These are phyloP conservation scores for Rhodotorula sp. DNA, from an alignment of 1,284 basidiomycete species.

Conservation along the genomic window DNA sequence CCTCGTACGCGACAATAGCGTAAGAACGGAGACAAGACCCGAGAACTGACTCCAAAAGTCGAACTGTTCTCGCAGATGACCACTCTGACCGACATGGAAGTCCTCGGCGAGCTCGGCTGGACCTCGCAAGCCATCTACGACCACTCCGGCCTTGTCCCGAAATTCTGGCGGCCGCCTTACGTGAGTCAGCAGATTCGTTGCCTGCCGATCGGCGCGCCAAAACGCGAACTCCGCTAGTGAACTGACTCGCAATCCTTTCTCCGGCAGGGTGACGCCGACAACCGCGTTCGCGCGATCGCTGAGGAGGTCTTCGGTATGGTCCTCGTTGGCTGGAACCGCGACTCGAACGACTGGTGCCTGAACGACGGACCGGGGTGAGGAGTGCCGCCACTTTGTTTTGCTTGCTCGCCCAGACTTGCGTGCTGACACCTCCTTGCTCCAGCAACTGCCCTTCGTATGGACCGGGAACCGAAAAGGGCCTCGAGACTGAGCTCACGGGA, in stretches of 20 bases:
- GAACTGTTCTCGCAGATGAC: constrained; percentile 58
- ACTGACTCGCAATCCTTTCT: background rate
- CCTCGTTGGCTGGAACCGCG: constrained; percentile 4
- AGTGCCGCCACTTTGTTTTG: background rate
- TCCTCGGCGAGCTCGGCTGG: constrained; percentile 78
- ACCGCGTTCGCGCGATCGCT: constrained; percentile 43
- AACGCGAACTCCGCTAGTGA: too few species aligned
- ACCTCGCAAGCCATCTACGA: constrained; percentile 77
- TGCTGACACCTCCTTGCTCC: background rate
- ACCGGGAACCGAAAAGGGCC: constrained; percentile 10
- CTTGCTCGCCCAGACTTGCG: too few species aligned
- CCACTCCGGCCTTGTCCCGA: constrained; percentile 29
- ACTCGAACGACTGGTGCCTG: constrained; percentile 59
- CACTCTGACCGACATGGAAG: constrained; percentile 64
- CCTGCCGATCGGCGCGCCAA: too few species aligned
- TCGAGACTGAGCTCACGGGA: constrained; percentile 19
- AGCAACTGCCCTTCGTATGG: constrained; percentile 16
- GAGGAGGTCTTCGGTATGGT: constrained; percentile 33
- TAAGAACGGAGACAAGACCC: too few species aligned
- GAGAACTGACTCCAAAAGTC: too few species aligned
- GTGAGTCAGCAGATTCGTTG: background rate
- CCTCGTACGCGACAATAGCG: constrained; percentile 1
- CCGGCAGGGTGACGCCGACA: constrained; percentile 65
- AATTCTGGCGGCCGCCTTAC: constrained; percentile 21
- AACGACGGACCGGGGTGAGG: background rate